phyloP scores from a whole-genome alignment of 1,284 basidiomycete species.

The Taiwanofungus camphoratus region DNA sequence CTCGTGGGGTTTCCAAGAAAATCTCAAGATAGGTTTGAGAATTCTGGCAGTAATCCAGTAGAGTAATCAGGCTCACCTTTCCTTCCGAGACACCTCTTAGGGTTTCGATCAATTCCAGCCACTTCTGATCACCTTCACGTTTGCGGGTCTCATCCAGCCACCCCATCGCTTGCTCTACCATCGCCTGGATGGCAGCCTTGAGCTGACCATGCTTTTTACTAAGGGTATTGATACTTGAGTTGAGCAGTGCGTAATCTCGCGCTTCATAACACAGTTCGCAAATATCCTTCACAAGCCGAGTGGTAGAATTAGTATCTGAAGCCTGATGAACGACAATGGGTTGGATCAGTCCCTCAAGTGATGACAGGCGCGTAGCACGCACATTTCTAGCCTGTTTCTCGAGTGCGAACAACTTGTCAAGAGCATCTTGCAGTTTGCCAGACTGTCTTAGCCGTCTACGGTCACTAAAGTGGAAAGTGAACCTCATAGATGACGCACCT shows the following conservation, averaged over 20 bases:
- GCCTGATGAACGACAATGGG: constrained; percentile 47
- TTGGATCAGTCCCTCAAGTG: background rate
- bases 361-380: constrained; percentile 21
- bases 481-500: constrained; percentile 36
- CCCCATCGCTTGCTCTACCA: constrained; percentile 82
- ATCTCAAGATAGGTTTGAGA: constrained; percentile 49
- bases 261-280: constrained; percentile 70
- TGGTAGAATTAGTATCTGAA: constrained; percentile 88
- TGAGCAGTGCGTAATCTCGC: constrained; percentile 66
- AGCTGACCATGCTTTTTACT: constrained; percentile 98
- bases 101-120: constrained; percentile 87
- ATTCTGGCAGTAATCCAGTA: background rate
- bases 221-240: constrained; percentile 67
- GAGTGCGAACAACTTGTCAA: constrained; percentile 85
- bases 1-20: constrained; percentile 95
- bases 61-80: constrained; percentile 55
- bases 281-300: constrained; percentile 75
- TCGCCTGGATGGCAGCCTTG: constrained; percentile 83
- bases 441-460: constrained; percentile 36
- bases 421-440: constrained; percentile 76
- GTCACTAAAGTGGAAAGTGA: constrained; percentile 12
- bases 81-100: constrained; percentile 92
- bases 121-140: constrained; percentile 64
- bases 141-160: constrained; percentile 76
- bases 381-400: constrained; percentile 99